A percentile compares a stretch with the other conserved stretches of the same genome.
These are phyloP conservation scores for Ilyonectria robusta DNA, from an alignment of 2,329 filamentous ascomycete species.

Conservation along the genomic window DNA sequence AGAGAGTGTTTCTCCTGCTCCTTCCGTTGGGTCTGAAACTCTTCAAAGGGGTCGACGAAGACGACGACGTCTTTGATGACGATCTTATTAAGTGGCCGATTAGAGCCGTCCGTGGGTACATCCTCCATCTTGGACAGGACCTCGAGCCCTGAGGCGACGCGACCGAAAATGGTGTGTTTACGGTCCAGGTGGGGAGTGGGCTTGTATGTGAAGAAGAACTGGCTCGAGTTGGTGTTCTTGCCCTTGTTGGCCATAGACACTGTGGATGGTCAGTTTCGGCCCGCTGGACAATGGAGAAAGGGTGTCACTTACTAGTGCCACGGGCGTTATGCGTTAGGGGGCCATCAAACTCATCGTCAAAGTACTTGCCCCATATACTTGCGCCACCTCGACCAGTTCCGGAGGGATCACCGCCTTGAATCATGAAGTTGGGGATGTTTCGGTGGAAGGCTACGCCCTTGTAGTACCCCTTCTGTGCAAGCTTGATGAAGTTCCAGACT, in stretches of 20 bases:
- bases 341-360: conserved; percentile 93
- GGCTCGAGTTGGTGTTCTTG: conserved; percentile 95
- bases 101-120: conserved; percentile 80
- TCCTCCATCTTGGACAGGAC: conserved; percentile 83
- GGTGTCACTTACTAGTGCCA: conserved; percentile 67
- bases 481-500: conserved; percentile 95
- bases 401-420: conserved; percentile 95
- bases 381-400: conserved; percentile 92
- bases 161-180: conserved; percentile 97
- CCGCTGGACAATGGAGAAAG: conserved; percentile 52
- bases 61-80: conserved; percentile 86
- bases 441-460: conserved; percentile 87
- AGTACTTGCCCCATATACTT: conserved; percentile 95
- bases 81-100: conserved; percentile 83
- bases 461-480: conserved; percentile 94
- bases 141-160: conserved; percentile 82
- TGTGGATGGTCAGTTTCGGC: conserved; percentile 34
- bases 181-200: conserved; percentile 87
- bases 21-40: conserved; percentile 84
- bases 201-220: conserved; percentile 95
- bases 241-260: conserved; percentile 97
- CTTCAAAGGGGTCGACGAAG: conserved; percentile 94
- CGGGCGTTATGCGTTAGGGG: conserved; percentile 86
- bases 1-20: conserved; percentile 72
- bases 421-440: conserved; percentile 97